phyloP scores from a whole-genome alignment of 2,329 filamentous ascomycete species.

The Pestalotiopsis sp. region DNA sequence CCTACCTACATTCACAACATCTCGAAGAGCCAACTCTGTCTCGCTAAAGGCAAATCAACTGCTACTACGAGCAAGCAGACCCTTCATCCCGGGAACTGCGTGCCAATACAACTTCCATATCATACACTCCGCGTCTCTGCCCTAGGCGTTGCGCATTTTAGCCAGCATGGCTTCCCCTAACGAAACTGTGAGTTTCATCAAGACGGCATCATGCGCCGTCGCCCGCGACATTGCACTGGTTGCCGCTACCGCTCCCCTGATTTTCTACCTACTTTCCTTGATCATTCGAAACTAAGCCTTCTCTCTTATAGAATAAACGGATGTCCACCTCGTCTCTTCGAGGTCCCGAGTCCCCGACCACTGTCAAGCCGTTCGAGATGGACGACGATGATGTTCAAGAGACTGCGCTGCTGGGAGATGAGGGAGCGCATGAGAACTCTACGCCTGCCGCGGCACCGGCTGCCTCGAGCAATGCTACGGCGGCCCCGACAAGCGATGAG shows the following conservation, averaged over 20 bases:
- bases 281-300: not conserved
- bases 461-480: slow-evolving; percentile 36
- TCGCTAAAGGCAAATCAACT: not conserved
- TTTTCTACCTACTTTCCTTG: not conserved
- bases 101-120: not conserved
- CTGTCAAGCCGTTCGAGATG: slow-evolving; percentile 65
- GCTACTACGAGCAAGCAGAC: not conserved
- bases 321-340: slow-evolving; percentile 32
- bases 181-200: slow-evolving; percentile 13
- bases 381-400: slow-evolving; percentile 73
- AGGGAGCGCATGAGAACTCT: slow-evolving; percentile 32
- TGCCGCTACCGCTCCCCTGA: not conserved
- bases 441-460: slow-evolving; percentile 24
- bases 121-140: not conserved
- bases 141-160: not conserved
- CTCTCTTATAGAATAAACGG: slow-evolving; percentile 42
- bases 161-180: slow-evolving; percentile 13
- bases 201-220: not conserved
- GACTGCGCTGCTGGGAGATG: slow-evolving; percentile 50
- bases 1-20: not conserved
- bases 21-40: not conserved
- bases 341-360: slow-evolving; percentile 67
- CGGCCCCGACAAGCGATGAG: slow-evolving; percentile 41
- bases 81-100: not conserved
- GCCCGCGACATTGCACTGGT: not conserved